These are phyloP conservation scores for Collybia sp. DNA, from an alignment of 768 basidiomycete species.

Conservation along the genomic window DNA sequence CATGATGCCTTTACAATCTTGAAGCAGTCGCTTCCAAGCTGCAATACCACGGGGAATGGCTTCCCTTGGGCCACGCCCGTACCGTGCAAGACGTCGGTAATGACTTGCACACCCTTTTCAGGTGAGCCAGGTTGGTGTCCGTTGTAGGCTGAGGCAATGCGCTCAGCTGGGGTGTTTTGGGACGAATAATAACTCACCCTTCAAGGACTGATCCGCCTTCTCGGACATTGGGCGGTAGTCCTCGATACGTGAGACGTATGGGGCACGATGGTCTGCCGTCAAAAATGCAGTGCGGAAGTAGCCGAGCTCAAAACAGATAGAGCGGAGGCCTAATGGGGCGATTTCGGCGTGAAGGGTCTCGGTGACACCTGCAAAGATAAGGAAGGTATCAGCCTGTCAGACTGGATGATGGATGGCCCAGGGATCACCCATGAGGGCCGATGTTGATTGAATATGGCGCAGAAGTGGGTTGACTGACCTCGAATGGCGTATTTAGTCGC, in stretches of 20 bases:
- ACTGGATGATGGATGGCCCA: no score
- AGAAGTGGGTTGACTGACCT: constrained; percentile 9
- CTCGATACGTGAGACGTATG: constrained; percentile 22
- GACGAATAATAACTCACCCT: constrained; percentile 12
- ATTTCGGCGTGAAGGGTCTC: constrained; percentile 29
- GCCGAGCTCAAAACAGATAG: constrained; percentile 32
- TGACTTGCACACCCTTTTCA: constrained; percentile 24
- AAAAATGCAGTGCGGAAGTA: constrained; percentile 35
- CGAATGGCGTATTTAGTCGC: constrained; percentile 36
- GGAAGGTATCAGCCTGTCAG: no score
- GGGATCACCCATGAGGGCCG: no score
- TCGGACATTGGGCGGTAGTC: constrained; percentile 25
- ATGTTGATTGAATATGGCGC: not conserved
- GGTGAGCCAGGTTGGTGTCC: constrained; percentile 34
- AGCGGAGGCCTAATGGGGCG: constrained; percentile 27
- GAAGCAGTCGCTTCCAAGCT: constrained; percentile 26
- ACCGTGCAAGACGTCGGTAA: constrained; percentile 26
- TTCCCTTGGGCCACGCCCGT: constrained; percentile 27
- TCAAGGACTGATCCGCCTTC: constrained; percentile 16
- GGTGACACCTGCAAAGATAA: constrained; percentile 20
- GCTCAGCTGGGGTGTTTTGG: not conserved
- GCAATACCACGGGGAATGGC: constrained; percentile 19
- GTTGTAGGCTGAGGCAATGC: constrained; percentile 17
- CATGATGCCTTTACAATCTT: constrained; percentile 13
- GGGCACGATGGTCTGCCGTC: constrained; percentile 17